Evolutionary conservation across 2,329 filamentous ascomycete genomes (phyloP), one percentile per base, ranked within the genome.

Genomic region (Verticillium zaregamsianum): DNA sequence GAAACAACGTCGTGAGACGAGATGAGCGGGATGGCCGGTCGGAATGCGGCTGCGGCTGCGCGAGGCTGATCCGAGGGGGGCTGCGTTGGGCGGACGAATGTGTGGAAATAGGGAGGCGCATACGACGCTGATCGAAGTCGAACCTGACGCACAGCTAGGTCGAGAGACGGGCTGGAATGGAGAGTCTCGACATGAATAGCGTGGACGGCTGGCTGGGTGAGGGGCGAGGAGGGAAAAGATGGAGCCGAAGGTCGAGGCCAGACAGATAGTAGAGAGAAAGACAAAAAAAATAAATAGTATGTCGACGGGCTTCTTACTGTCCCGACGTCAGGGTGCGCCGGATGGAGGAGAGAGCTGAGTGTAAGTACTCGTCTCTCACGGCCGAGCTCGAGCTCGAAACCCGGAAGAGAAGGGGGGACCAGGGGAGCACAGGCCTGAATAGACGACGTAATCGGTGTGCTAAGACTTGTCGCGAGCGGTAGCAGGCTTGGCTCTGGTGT

Each of bases 11-110:
- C 25, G 54, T 32, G 25, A 31, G 54, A 25, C 28, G 28, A 28
- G 3, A 28, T 28, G 28, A 28, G 28, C 28, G 28, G 45, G 23
- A 20, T n/a, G 25, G 32, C 54, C 54, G 25, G 20, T 55, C 54
- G 54, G 31, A 49, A 49, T 49, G 45, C 20, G 45, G 45, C 45
- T 25, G n/a, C 45, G 45, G 45, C 45, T 49, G 45, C 45, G 70
- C 71, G 68, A 66, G 71, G 70, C 65, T 66, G 65, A 63, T 63
- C 62, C 65, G 67, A 67, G 68, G 64, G 65, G 68, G 66, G 70
- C 68, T 66, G 63, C 67, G 66, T 69, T 49, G 45, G 45, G 45
- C n/a, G n/a, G n/a, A 49, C 20, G 45, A 49, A 49, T 49, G 45
- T 49, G 45, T 49, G n/a, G 45, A 49, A 49, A 23, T 23, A 49